Conservation (phyloP, 768 basidiomycete species). For the Cystobasidium onofrii region DNA sequence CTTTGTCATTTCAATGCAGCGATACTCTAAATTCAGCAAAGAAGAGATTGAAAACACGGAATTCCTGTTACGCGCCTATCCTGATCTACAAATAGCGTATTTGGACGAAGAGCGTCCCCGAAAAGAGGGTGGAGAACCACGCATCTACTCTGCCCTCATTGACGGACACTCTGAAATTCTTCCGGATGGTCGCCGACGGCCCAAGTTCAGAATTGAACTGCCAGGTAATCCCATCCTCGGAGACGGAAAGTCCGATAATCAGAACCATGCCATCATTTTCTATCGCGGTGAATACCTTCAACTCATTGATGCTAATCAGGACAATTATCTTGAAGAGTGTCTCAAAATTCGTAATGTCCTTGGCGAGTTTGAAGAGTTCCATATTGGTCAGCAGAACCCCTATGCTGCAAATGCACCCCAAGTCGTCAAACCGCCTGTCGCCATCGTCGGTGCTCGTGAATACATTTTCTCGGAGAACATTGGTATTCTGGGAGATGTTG, state of each 20-base stretch:
- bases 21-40: constrained; percentile 98
- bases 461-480: constrained; percentile 99
- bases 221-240: constrained; percentile 98
- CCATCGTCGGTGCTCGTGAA: constrained; percentile 96
- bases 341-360: constrained; percentile 98
- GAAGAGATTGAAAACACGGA: constrained; percentile 99
- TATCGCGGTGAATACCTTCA: constrained; percentile 98
- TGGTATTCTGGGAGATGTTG: constrained; percentile 94
- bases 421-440: constrained; percentile 78
- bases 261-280: constrained; percentile 99
- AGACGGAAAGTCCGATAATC: constrained; percentile 98
- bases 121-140: constrained; percentile 89
- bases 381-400: constrained; percentile 74
- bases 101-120: constrained; percentile 88
- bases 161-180: constrained; percentile 96
- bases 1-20: constrained; percentile 98
- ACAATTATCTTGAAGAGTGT: constrained; percentile 99
- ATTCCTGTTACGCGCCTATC: constrained; percentile 92
- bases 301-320: constrained; percentile 98
- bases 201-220: constrained; percentile 96
- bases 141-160: constrained; percentile 91
- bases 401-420: constrained; percentile 70
- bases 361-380: constrained; percentile 91
- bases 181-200: constrained; percentile 74
- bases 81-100: constrained; percentile 96